Evolutionary conservation across 352 stramenopile genomes (phyloP), one percentile per base, ranked within the genome.

Genomic region (Phytophthora cryptogea): DNA sequence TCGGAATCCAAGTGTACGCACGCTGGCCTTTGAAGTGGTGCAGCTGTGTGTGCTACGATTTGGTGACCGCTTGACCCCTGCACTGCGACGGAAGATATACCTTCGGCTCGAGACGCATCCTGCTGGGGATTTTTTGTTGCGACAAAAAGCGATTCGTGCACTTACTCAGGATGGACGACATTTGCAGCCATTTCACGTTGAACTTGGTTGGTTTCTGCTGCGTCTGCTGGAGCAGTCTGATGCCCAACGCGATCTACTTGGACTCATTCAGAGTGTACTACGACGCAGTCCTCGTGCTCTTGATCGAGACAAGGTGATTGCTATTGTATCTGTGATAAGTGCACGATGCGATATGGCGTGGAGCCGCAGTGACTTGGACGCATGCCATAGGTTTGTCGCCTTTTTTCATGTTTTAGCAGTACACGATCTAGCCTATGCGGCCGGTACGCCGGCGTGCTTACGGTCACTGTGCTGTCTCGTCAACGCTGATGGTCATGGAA

Each of bases 401-500:
- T 95, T 93, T 70, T 92, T 90, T 48, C 78, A 92, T 37, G 75
- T 92, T 13, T 39, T 95, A 1, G 79, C 76, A 28, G 78, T 72
- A 0, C 74, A 91, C 49, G 70, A 77, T 13, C 63, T 90, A 6
- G 85, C 88, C 11, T 71, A 76, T 43, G 83, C 80, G 1, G 78
- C 84, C 6, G 85, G 78, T 14, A 84, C 75, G 1, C 77, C 80
- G 3, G 73, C 62, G 4, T 92, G 81, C 55, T 61, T 95, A 23
- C 74, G 78, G 16, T 92, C 87, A 10, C 59, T 95, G 3, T 94
- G 87, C 51, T 92, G 80, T 48, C 78, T 95, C 54, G 85, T 94
- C 8, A 95, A 95, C 51, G 80, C 80, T 7, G 85, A 94, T 49
- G 84, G 83, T 14, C 78, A 92, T 55, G 84, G 78, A 28, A 92